phyloP scores from a whole-genome alignment of 352 stramenopile species.

The Elongisporangium senticosum region DNA sequence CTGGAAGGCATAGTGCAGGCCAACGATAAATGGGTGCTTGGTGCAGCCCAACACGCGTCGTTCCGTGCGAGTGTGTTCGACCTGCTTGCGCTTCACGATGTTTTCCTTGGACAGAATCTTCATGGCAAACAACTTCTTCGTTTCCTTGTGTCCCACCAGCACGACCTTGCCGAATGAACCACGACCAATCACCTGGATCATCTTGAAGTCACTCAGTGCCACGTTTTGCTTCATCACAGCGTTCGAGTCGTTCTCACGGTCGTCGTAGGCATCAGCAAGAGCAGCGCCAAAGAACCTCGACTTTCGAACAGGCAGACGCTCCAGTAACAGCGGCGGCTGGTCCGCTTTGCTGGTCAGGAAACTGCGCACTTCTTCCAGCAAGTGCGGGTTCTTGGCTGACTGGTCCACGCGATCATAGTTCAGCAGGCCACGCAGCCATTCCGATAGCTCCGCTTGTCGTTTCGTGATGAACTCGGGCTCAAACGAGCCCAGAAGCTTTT shows the following conservation, averaged over 20 bases:
- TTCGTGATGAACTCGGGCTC: conserved; percentile 77
- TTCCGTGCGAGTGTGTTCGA: conserved; percentile 86
- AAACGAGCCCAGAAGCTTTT: conserved; percentile 82
- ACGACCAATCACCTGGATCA: conserved; percentile 88
- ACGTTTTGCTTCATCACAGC: conserved; percentile 35
- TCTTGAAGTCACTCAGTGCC: conserved; percentile 69
- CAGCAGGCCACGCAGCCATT: conserved; percentile 62
- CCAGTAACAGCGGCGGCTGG: conserved; percentile 69
- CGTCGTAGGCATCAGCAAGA: conserved; percentile 49
- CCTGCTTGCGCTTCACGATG: conserved; percentile 87
- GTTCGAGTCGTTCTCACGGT: conserved; percentile 15
- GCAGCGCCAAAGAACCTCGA: conserved; percentile 69
- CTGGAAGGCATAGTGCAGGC: conserved; percentile 84
- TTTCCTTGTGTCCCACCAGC: conserved; percentile 80
- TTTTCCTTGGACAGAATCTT: conserved; percentile 90
- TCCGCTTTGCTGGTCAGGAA: conserved; percentile 82
- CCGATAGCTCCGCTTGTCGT: conserved; percentile 57
- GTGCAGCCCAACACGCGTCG: conserved; percentile 79
- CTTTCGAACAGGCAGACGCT: conserved; percentile 51
- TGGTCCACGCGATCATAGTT: conserved; percentile 73
- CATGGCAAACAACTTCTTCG: conserved; percentile 87
- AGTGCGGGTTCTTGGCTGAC: conserved; percentile 67
- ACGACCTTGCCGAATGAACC: conserved; percentile 91
- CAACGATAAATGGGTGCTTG: conserved; percentile 86
- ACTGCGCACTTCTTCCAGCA: conserved; percentile 69